Evolutionary conservation across 129 eudicot genomes (phyloP).

Genomic region (Pulicaria dysenterica): DNA sequence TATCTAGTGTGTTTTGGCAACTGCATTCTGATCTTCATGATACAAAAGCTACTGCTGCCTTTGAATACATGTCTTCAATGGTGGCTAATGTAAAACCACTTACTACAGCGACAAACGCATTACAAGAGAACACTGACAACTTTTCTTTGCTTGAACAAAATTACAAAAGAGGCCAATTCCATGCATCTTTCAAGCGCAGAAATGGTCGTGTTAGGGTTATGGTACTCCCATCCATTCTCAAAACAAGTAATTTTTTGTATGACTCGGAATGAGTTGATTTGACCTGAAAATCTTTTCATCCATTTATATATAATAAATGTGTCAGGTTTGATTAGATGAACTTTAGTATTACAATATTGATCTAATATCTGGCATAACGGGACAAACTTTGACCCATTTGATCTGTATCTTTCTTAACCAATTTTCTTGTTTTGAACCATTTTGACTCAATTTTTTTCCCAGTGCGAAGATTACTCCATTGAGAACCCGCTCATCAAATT

Average conservation of each 20-base stretch:
- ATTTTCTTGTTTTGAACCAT: too few species aligned
- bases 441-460: not conserved
- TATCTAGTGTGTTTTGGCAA: conserved; percentile 78
- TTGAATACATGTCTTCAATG: conserved; percentile 88
- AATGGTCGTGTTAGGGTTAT: conserved; percentile 87
- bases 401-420: too few species aligned
- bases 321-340: too few species aligned
- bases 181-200: conserved; percentile 76
- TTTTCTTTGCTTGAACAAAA: conserved; percentile 64
- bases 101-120: conserved; percentile 35
- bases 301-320: too few species aligned
- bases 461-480: conserved; percentile 70
- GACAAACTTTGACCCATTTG: too few species aligned
- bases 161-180: conserved; percentile 58
- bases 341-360: too few species aligned
- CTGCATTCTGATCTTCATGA: conserved; percentile 83
- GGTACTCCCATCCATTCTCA: conserved; percentile 41
- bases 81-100: conserved; percentile 67
- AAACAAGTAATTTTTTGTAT: too few species aligned
- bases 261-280: too few species aligned
- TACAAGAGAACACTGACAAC: conserved; percentile 42
- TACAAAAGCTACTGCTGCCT: conserved; percentile 49
- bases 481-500: conserved; percentile 66
- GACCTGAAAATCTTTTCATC: too few species aligned
- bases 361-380: too few species aligned